A percentile compares a stretch with the other conserved stretches of the same genome.
phyloP scores from a whole-genome alignment of 2,329 filamentous ascomycete genomes.

The Cercospora janseana region DNA sequence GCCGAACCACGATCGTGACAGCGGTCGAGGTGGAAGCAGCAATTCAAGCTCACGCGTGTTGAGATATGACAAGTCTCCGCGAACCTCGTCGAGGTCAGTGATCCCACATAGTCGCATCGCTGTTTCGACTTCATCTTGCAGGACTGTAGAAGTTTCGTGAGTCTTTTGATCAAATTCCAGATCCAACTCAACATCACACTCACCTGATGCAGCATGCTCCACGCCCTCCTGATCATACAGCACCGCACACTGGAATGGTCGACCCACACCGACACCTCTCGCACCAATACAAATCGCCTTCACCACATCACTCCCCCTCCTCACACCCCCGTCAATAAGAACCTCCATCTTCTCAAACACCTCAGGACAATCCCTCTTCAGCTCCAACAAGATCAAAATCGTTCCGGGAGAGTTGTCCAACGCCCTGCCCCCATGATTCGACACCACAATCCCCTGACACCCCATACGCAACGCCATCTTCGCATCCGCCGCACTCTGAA shows the following conservation, averaged over 20 bases:
- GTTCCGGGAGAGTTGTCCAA: constrained; percentile 52
- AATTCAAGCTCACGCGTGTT: constrained; percentile 55
- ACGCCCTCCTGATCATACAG: constrained; percentile 58
- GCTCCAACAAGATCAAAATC: constrained; percentile 60
- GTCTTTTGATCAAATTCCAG: constrained; percentile 3
- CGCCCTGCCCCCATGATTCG: constrained; percentile 54
- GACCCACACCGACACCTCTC: constrained; percentile 59
- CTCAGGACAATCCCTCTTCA: constrained; percentile 60
- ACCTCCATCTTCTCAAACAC: constrained; percentile 62
- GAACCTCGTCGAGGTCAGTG: constrained; percentile 58
- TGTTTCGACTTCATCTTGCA: constrained; percentile 61
- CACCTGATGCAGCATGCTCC: constrained; percentile 55
- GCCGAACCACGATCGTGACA: constrained; percentile 19
- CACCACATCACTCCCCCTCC: constrained; percentile 63
- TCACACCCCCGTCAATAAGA: constrained; percentile 63
- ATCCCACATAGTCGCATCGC: constrained; percentile 66
- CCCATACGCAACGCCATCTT: constrained; percentile 44
- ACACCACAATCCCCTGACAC: constrained; percentile 50
- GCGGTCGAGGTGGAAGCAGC: constrained; percentile 43
- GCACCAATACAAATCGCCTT: constrained; percentile 66
- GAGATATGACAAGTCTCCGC: constrained; percentile 56
- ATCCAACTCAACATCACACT: constrained; percentile 32
- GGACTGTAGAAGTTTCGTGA: constrained; percentile 33
- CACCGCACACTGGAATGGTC: constrained; percentile 60
- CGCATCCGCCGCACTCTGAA: constrained; percentile 45